phyloP scores from a whole-genome alignment of 495 filamentous ascomycete genomes.

The Podospora didyma region DNA sequence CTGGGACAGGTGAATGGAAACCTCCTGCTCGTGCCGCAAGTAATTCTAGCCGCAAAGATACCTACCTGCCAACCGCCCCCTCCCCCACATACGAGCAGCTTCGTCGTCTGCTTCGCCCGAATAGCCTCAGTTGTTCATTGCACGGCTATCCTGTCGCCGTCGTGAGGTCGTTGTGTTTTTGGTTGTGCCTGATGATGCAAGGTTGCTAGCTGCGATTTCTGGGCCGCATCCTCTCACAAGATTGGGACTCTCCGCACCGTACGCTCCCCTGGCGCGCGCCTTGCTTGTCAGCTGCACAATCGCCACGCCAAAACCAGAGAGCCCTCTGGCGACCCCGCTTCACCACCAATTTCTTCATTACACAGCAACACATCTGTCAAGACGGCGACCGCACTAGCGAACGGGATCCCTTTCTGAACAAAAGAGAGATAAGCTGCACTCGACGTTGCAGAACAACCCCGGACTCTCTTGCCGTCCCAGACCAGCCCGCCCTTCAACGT shows the following conservation, averaged over 20 bases:
- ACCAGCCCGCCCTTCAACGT: constrained; percentile 7
- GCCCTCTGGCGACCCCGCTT: constrained; percentile 20
- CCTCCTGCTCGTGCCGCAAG: neutral
- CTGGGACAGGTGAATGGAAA: too few species aligned
- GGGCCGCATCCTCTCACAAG: neutral
- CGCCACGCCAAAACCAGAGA: constrained; percentile 17
- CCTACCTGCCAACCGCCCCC: too few species aligned
- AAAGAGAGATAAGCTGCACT: constrained; percentile 8
- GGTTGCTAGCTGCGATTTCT: neutral
- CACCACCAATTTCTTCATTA: constrained; percentile 24
- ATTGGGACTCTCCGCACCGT: neutral
- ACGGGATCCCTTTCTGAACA: constrained; percentile 1
- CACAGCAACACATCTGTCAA: constrained; percentile 13
- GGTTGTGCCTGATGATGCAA: neutral
- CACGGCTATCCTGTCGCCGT: neutral
- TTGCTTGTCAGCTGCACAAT: constrained; percentile 19
- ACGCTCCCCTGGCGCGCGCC: constrained; percentile 1
- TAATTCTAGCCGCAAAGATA: neutral
- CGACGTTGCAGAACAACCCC: neutral
- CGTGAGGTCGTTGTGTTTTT: neutral
- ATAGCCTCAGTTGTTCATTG: neutral
- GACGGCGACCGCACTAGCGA: neutral
- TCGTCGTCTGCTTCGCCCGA: neutral
- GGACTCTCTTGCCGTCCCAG: neutral
- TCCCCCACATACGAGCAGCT: neutral